phyloP scores from a whole-genome alignment of 2,329 filamentous ascomycete species.

The Botrytis tulipae region DNA sequence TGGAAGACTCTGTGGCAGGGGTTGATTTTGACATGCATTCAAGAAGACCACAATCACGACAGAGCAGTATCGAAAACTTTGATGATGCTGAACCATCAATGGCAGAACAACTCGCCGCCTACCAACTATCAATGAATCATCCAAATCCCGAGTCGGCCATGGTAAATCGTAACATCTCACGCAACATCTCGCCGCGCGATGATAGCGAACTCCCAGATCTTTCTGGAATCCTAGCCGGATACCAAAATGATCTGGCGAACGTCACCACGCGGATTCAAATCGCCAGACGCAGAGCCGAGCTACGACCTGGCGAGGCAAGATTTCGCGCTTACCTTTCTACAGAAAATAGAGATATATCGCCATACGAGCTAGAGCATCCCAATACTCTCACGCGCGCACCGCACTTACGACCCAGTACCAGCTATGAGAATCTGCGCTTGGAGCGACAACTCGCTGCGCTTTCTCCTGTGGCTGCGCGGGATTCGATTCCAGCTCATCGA shows the following conservation, averaged over 20 bases:
- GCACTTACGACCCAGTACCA: not conserved
- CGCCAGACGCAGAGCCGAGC: not conserved
- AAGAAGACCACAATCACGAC: not conserved
- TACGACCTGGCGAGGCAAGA: not conserved
- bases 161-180: not conserved
- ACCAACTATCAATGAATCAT: not conserved
- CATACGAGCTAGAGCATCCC: not conserved
- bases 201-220: not conserved
- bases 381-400: not conserved
- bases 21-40: not conserved
- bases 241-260: not conserved
- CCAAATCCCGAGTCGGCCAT: not conserved
- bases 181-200: not conserved
- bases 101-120: not conserved
- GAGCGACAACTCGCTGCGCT: not conserved
- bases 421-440: not conserved
- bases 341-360: not conserved
- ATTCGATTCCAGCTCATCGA: not conserved
- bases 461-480: not conserved
- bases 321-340: rapidly evolving
- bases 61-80: not conserved
- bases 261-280: not conserved
- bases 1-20: not conserved
- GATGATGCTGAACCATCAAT: not conserved
- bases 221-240: not conserved